A percentile compares a stretch with the other conserved stretches of the same genome.
These are phyloP conservation scores for Verticillium klebahnii DNA, from an alignment of 2,329 filamentous ascomycete genomes.

Conservation along the genomic window DNA sequence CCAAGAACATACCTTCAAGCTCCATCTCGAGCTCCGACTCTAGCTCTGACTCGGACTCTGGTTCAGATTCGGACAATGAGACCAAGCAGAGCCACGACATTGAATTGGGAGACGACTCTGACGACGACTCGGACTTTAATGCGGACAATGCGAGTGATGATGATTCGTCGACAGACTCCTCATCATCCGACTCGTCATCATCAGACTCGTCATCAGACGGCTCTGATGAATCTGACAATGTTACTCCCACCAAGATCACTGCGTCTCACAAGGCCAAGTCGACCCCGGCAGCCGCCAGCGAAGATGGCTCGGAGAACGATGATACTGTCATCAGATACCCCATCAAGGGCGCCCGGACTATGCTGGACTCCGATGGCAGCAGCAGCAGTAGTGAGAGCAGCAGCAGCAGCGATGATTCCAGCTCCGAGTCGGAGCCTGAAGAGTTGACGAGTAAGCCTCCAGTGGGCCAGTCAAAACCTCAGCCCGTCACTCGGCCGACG, in stretches of 20 bases:
- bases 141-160: neutral
- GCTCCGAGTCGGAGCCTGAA: constrained; percentile 27
- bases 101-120: neutral
- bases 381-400: constrained; percentile 1
- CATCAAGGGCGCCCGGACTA: neutral
- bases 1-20: neutral
- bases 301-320: neutral
- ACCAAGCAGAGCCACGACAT: neutral
- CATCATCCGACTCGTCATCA: neutral
- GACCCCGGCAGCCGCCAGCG: neutral
- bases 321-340: neutral
- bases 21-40: constrained; percentile 11
- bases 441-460: constrained; percentile 28
- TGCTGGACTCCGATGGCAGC: neutral
- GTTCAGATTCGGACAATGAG: constrained; percentile 4
- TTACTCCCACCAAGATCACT: neutral
- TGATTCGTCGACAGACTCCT: constrained; percentile 1
- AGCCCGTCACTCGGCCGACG: constrained; percentile 4
- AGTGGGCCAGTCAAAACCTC: neutral
- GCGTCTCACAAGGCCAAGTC: neutral
- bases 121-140: neutral
- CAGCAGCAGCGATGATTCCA: constrained; percentile 13
- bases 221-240: neutral
- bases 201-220: neutral
- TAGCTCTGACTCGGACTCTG: constrained; percentile 27